Evolutionary conservation across 768 basidiomycete species (phyloP).

Genomic region (Russula ochroleuca): DNA sequence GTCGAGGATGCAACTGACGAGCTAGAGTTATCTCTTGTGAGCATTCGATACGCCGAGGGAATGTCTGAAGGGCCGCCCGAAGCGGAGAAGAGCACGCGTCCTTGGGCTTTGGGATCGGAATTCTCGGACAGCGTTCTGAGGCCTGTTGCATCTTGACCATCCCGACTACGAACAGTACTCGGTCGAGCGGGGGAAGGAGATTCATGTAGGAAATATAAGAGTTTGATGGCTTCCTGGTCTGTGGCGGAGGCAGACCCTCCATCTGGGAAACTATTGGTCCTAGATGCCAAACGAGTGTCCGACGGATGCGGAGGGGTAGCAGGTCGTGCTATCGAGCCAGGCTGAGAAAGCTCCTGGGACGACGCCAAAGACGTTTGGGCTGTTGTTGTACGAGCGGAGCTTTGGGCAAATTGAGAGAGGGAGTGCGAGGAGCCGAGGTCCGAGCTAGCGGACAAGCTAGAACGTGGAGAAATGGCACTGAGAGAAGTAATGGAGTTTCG

Average conservation of each 20-base stretch:
- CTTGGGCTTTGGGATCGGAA: slow-evolving; percentile 52
- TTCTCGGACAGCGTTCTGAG: slow-evolving; percentile 53
- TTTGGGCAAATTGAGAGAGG: slow-evolving; percentile 61
- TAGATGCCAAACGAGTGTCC: slow-evolving; percentile 25
- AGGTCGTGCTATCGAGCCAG: slow-evolving; percentile 31
- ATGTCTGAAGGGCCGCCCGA: slow-evolving; percentile 28
- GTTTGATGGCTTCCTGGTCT: slow-evolving; percentile 80
- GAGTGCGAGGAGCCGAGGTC: slow-evolving; percentile 61
- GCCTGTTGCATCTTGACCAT: slow-evolving; percentile 51
- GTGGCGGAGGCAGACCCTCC: slow-evolving; percentile 39
- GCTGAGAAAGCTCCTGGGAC: slow-evolving; percentile 41
- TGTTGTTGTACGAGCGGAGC: slow-evolving; percentile 52
- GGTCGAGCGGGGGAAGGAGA: slow-evolving; percentile 76
- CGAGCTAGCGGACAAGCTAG: slow-evolving; percentile 63
- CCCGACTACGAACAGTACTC: slow-evolving; percentile 42
- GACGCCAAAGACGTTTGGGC: slow-evolving; percentile 40
- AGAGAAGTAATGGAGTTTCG: slow-evolving; percentile 50
- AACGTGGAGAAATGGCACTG: slow-evolving; percentile 64
- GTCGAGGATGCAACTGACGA: slow-evolving; percentile 38
- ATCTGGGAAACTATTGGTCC: slow-evolving; percentile 27
- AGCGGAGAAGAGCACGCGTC: slow-evolving; percentile 64
- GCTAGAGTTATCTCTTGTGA: slow-evolving; percentile 37
- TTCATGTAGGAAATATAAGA: slow-evolving; percentile 81
- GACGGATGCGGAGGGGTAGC: slow-evolving; percentile 38
- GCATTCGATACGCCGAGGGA: slow-evolving; percentile 23